These are phyloP conservation scores for Lachnellula willkommii DNA, from an alignment of 2,329 filamentous ascomycete species.

Conservation along the genomic window DNA sequence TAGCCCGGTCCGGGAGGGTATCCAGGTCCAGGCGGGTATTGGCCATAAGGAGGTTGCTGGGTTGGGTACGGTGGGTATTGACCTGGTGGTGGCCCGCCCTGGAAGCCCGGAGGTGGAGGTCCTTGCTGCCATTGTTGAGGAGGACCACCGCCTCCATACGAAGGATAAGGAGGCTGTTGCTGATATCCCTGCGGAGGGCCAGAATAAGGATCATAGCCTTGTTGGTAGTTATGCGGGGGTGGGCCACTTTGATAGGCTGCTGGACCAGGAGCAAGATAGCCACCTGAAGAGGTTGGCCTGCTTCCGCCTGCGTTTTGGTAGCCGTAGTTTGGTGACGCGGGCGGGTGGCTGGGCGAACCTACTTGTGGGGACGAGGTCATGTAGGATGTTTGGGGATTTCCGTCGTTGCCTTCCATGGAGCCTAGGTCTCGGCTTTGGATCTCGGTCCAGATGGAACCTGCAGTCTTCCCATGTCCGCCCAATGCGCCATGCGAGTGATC, in stretches of 20 bases:
- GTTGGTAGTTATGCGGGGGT: conserved; percentile 14
- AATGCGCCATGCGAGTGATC: conserved; percentile 30
- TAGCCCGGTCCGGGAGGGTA: conserved; percentile 4
- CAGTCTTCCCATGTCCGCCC: conserved; percentile 50
- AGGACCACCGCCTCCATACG: conserved; percentile 5
- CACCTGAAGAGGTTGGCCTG: conserved; percentile 21
- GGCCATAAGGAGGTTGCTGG: conserved; percentile 14
- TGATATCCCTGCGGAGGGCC: conserved; percentile 3
- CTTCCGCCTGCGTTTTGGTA: conserved; percentile 21
- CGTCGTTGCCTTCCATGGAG: conserved; percentile 48
- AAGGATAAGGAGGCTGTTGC: conserved; percentile 7
- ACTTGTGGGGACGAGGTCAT: conserved; percentile 20
- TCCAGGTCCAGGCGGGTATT: neutral
- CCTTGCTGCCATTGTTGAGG: neutral
- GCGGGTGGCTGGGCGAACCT: conserved; percentile 17
- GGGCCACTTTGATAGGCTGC: conserved; percentile 18
- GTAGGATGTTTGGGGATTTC: conserved; percentile 30
- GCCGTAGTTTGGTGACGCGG: conserved; percentile 24
- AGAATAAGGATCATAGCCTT: neutral
- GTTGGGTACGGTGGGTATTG: conserved; percentile 6
- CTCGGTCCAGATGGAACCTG: conserved; percentile 56
- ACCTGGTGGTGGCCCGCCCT: conserved; percentile 4
- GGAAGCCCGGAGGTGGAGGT: conserved; percentile 5
- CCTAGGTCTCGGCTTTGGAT: conserved; percentile 54
- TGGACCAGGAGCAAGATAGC: conserved; percentile 21